Evolutionary conservation across 2,329 filamentous ascomycete species (phyloP), one percentile per base, ranked within the genome.

Genomic region (Hypoxylon sp.): DNA sequence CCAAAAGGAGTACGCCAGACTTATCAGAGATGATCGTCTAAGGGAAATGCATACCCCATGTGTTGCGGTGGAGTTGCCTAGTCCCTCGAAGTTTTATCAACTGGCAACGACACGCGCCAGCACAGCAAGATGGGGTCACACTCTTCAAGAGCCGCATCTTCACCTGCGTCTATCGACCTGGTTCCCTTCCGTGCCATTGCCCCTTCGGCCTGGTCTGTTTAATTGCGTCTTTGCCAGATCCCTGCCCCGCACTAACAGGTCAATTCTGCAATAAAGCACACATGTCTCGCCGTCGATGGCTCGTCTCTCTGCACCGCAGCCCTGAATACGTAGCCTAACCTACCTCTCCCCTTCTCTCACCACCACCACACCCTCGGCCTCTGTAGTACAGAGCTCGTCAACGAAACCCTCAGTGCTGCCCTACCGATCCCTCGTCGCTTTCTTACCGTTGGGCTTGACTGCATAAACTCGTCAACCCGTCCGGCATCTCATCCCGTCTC

Each of bases 41-140:
- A 71, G 71, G 71, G 70, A 74, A n/a, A 76, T 80, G 78, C 78
- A 77, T 77, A 74, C 73, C 75, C 74, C 75, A 78, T 79, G 77
- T 81, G 78, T 78, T 75, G 77, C 75, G 76, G 84, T 87, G 84
- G 84, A 85, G 82, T 81, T 82, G 79, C 76, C 78, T 85, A 84
- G 82, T 82, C 79, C 82, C 80, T 81, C 79, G 80, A 78, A 76
- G 78, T 83, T 81, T 81, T 80, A 85, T 87, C 83, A 87, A 93
- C 88, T 94, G 90, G 90, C 84, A 84, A 86, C 82, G 83, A 88
- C 82, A 82, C 81, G 88, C 88, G 91, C 91, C 92, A 96, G 83
- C 91, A 89, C 92, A 96, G 92, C 91, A 90, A 81, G 79, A 86
- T 85, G 83, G 63, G 84, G 84, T 85, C 84, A 83, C 83, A 85